Base-by-base conservation (phyloP, 257 asterid species). In the Fraxinus americana region DNA sequence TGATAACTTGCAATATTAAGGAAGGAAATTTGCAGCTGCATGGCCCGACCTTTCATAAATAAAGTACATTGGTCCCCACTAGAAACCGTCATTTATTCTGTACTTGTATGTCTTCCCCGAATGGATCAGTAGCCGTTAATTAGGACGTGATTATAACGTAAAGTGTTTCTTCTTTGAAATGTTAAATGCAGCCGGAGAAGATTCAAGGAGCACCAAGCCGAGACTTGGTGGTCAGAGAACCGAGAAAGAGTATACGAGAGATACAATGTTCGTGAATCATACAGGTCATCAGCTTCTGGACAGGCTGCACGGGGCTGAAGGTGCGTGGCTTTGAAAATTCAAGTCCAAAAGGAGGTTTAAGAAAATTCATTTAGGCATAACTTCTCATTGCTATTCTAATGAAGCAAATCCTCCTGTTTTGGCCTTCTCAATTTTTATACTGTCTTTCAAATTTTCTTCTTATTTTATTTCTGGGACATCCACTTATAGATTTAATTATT, bases 171-270 rank as follows among this genome's bases (percentile, higher is more conserved):
- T 57, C 66, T 57, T n/a, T 57, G 10, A 5, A 12, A 57, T n/a
- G 12, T 57, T 19, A 57, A 79, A 27, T 77, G 81, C 87, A 92
- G 98, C 84, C 98, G 98, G 78, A 90, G 97, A 82, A 91, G 97
- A 88, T 93, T 95, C n/a, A 97, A 97, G 70, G 98, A 95, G 85
- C 99, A 91, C 89, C 99, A 95, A 83, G 99, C 99, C 0, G 98
- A 93, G 86, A 91, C 91, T 5, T 95, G 99, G 99, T 95, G 99
- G 99, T 90, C 97, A 3, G 99, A 95, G 87, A 95, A 95, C 78
- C 91, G 98, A 27, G 99, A 93, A 63, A 95, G 82, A 61, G 97
- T 95, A 17, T 90, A 93, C 3, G 94, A 93, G 89, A 91, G 86
- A 71, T 95, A 93, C 79, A 95, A 93, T 25, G 94, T 95, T 35